phyloP scores from a whole-genome alignment of 805 yeast species.

The Teunomyces aglyptinius region DNA sequence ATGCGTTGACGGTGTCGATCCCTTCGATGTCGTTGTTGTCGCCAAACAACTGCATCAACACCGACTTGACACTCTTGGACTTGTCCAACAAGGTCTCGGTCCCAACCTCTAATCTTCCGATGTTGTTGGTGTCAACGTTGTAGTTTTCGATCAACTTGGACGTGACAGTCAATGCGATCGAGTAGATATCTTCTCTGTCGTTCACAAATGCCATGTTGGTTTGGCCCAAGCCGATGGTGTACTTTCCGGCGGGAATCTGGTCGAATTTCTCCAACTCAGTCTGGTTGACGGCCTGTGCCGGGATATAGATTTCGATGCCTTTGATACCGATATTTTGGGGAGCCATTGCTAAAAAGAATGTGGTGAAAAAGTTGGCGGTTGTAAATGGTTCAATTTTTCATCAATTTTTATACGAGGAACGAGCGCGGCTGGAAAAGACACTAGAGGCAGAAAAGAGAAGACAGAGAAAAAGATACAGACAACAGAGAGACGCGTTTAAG shows the following conservation, averaged over 20 bases:
- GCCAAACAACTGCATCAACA: conserved; percentile 88
- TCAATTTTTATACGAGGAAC: conserved; percentile 3
- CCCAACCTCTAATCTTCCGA: conserved; percentile 97
- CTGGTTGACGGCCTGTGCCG: conserved; percentile 82
- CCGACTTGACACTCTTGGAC: conserved; percentile 94
- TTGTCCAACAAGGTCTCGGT: conserved; percentile 96
- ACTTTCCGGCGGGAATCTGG: conserved; percentile 89
- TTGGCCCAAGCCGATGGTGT: conserved; percentile 98
- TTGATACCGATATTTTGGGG: conserved; percentile 91
- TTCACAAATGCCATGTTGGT: conserved; percentile 97
- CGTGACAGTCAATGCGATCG: conserved; percentile 87
- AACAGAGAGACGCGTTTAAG: no score
- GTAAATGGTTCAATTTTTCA: conserved; percentile 3
- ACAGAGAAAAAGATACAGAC: neutral
- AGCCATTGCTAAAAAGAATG: conserved; percentile 3
- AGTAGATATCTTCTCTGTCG: conserved; percentile 96
- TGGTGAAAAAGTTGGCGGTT: conserved; percentile 1
- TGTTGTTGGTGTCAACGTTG: conserved; percentile 71
- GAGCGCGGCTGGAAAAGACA: neutral
- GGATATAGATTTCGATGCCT: conserved; percentile 91
- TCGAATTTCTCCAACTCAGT: conserved; percentile 81
- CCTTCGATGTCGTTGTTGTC: conserved; percentile 93
- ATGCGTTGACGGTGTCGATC: conserved; percentile 92
- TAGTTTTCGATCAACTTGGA: conserved; percentile 75
- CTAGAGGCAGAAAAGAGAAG: neutral